Conservation (phyloP, 1,284 basidiomycete genomes). For the Trametes hirsuta region DNA sequence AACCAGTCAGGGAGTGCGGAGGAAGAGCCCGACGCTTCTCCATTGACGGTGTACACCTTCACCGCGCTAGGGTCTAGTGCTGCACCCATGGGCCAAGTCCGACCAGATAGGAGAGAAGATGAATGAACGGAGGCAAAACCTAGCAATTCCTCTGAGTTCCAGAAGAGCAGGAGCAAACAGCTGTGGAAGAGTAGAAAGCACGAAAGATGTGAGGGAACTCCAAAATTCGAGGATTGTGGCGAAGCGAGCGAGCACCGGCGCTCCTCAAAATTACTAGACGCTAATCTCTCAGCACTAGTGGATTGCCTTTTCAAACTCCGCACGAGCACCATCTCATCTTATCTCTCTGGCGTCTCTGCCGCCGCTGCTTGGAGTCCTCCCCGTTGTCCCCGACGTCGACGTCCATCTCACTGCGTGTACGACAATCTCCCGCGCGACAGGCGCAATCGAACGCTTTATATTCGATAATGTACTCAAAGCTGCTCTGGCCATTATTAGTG, state of each 20-base stretch:
- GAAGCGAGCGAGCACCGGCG: neutral
- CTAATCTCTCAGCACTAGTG: too few species aligned
- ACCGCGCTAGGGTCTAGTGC: constrained; percentile 46
- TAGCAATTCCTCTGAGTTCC: neutral
- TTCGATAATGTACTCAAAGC: neutral
- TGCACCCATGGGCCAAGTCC: constrained; percentile 16
- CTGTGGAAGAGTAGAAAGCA: neutral
- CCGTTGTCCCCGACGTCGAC: too few species aligned
- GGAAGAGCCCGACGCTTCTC: constrained; percentile 80
- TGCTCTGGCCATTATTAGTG: neutral
- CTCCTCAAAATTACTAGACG: neutral
- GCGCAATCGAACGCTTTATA: neutral
- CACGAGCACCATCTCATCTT: too few species aligned
- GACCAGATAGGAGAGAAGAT: neutral
- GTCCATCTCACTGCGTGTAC: neutral
- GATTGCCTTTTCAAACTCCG: too few species aligned
- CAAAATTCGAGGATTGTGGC: too few species aligned
- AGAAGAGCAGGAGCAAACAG: neutral
- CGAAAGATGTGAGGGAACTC: neutral
- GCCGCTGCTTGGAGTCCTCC: too few species aligned
- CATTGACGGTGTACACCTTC: constrained; percentile 92
- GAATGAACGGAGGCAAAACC: neutral
- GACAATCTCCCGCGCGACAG: too few species aligned
- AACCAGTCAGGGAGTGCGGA: constrained; percentile 91
- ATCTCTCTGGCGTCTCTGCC: too few species aligned